phyloP scores from a whole-genome alignment of 1,284 basidiomycete species.

The Tilletiaria anomala region DNA sequence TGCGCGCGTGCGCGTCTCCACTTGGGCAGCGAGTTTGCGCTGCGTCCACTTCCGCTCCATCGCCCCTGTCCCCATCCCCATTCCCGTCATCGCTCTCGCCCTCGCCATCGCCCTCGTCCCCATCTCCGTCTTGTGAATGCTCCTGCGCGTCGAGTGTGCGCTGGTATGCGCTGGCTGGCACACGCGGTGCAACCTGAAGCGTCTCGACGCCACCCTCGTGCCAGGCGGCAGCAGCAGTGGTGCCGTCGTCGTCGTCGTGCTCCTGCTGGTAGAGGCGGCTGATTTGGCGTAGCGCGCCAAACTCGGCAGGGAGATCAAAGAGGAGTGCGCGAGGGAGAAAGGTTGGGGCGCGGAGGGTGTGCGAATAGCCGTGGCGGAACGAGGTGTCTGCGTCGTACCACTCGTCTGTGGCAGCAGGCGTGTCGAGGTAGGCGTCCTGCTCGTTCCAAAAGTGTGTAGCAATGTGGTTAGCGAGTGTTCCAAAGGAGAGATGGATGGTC shows the following conservation, averaged over 20 bases:
- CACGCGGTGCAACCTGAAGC: not conserved
- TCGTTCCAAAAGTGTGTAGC: slow-evolving; percentile 36
- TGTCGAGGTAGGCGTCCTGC: slow-evolving; percentile 24
- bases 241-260: slow-evolving; percentile 1
- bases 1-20: not conserved
- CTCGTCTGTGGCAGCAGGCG: slow-evolving; percentile 20
- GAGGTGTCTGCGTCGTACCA: slow-evolving; percentile 34
- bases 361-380: slow-evolving; percentile 5
- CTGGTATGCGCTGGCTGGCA: slow-evolving; percentile 11
- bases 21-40: no score
- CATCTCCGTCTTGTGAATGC: slow-evolving; percentile 6
- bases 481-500: slow-evolving; percentile 18
- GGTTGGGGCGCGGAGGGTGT: slow-evolving; percentile 15
- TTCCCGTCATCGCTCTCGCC: slow-evolving; percentile 4
- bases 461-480: slow-evolving; percentile 28
- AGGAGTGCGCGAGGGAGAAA: slow-evolving; percentile 27
- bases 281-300: slow-evolving; percentile 10
- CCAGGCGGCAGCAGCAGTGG: no score
- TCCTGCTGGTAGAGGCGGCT: slow-evolving; percentile 6
- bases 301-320: slow-evolving; percentile 27
- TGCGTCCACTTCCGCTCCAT: no score
- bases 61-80: no score
- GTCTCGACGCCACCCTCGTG: no score
- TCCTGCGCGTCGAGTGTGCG: slow-evolving; percentile 9
- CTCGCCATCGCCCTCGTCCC: slow-evolving; percentile 2